These are phyloP conservation scores for Cadophora sp. DNA, from an alignment of 2,329 filamentous ascomycete species.

Conservation along the genomic window DNA sequence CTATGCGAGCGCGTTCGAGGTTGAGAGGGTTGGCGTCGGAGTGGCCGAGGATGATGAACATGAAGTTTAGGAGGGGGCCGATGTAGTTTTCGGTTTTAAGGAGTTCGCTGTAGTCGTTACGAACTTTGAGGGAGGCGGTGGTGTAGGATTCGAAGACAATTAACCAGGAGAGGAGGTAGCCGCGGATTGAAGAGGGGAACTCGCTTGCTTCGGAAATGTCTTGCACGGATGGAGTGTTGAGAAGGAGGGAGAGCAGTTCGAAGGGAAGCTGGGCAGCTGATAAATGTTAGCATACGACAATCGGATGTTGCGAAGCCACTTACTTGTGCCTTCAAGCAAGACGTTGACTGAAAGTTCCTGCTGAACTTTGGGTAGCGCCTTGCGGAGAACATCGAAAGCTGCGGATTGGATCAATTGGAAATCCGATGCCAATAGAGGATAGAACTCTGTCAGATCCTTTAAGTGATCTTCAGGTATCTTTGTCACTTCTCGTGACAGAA, in stretches of 20 bases:
- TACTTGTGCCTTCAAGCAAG: constrained; percentile 70
- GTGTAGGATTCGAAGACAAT: constrained; percentile 87
- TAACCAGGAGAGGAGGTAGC: constrained; percentile 89
- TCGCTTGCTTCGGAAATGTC: constrained; percentile 67
- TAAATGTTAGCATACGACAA: constrained; percentile 24
- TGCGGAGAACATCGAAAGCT: constrained; percentile 81
- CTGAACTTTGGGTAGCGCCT: constrained; percentile 78
- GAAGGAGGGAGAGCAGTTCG: constrained; percentile 82
- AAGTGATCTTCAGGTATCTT: constrained; percentile 68
- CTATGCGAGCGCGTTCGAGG: constrained; percentile 71
- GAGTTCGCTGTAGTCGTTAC: constrained; percentile 79
- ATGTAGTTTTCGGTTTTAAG: constrained; percentile 78
- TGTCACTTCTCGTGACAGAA: constrained; percentile 73
- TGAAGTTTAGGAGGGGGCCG: constrained; percentile 74
- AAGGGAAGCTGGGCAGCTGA: constrained; percentile 75
- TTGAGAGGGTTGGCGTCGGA: constrained; percentile 75
- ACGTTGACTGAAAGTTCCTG: constrained; percentile 83
- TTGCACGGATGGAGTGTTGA: constrained; percentile 78
- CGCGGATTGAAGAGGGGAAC: constrained; percentile 74
- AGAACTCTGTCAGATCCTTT: constrained; percentile 72
- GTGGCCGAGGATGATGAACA: constrained; percentile 85
- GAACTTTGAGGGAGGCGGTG: constrained; percentile 80
- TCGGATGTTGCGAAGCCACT: constrained; percentile 20
- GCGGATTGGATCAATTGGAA: constrained; percentile 79
- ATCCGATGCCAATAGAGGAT: constrained; percentile 76